Base-by-base conservation (phyloP, 352 stramenopile genomes). In the Phytopythium chamaehyphon region DNA sequence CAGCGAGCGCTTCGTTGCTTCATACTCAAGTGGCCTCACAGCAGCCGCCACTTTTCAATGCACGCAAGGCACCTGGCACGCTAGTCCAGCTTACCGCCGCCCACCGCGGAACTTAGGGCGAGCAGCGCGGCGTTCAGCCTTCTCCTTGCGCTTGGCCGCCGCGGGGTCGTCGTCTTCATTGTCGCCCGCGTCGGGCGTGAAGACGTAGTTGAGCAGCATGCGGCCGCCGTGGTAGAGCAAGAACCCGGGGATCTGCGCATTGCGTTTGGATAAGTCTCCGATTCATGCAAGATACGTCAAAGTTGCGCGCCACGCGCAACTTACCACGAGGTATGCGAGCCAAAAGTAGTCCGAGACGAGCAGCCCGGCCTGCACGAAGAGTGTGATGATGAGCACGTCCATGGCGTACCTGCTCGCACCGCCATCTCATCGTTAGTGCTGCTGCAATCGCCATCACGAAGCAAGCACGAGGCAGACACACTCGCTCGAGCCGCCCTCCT, bases 281-380 rank as follows among this genome's bases (percentile, higher is more conserved):
- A n/a, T n/a, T n/a, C n/a, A n/a, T n/a, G n/a, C n/a, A n/a, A n/a
- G n/a, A n/a, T n/a, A n/a, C n/a, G n/a, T n/a, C n/a, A n/a, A n/a
- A n/a, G n/a, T n/a, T n/a, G n/a, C n/a, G n/a, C n/a, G n/a, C n/a
- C n/a, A n/a, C n/a, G n/a, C 6, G 18, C 2, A 6, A 66, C 69
- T 44, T 73, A 88, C 74, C 35, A 77, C 73, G 39, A 95, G 69
- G 61, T 84, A 92, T 23, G 84, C 52, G 54, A 90, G 73, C 85
- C 85, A 95, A 52, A 93, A 95, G 76, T 93, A 95, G 66, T 86
- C 82, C 16, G 83, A 92, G 49, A 93, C 59, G 49, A 91, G 50
- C 21, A 89, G 64, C 15, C 85, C 85, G 0, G 69, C 61, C 43
- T 95, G 82, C 52, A 91, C 83, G 42, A 88, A 77, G 23, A 95